A percentile compares a stretch with the other conserved stretches of the same genome.
Evolutionary conservation across 176 grass and related monocot genomes (phyloP).

Genomic region (Calamus simplicifolius): DNA sequence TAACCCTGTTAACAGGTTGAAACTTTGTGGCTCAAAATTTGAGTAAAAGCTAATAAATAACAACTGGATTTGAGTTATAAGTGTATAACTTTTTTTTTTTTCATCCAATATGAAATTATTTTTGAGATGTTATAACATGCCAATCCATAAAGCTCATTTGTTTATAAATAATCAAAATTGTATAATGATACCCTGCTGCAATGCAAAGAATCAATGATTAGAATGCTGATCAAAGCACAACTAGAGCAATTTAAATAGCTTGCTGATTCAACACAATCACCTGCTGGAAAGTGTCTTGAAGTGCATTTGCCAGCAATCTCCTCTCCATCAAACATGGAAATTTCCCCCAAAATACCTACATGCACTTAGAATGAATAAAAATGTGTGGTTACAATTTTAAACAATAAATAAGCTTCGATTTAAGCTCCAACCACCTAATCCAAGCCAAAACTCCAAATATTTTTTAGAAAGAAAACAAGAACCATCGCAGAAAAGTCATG

Average conservation of each 20-base stretch:
- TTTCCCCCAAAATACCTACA: conserved; percentile 81
- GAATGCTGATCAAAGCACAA: not conserved
- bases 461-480: too few species aligned
- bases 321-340: conserved; percentile 96
- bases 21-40: too few species aligned
- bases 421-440: conserved; percentile 6
- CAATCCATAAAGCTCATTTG: conserved; percentile 98
- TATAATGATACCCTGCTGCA: conserved; percentile 90
- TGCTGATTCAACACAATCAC: conserved; percentile 20
- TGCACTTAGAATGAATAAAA: conserved; percentile 1
- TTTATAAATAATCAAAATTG: conserved; percentile 99
- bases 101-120: too few species aligned
- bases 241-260: not conserved
- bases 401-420: not conserved
- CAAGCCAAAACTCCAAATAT: not conserved
- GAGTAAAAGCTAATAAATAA: too few species aligned
- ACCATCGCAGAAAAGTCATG: too few species aligned
- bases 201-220: conserved; percentile 12
- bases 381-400: too few species aligned
- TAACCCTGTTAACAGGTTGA: too few species aligned
- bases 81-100: too few species aligned
- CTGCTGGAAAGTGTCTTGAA: conserved; percentile 87
- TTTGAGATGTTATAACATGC: conserved; percentile 17
- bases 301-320: conserved; percentile 89
- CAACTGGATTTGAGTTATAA: too few species aligned